Evolutionary conservation across 2,329 filamentous ascomycete species (phyloP).

Genomic region (Exutisphaerella laricina): DNA sequence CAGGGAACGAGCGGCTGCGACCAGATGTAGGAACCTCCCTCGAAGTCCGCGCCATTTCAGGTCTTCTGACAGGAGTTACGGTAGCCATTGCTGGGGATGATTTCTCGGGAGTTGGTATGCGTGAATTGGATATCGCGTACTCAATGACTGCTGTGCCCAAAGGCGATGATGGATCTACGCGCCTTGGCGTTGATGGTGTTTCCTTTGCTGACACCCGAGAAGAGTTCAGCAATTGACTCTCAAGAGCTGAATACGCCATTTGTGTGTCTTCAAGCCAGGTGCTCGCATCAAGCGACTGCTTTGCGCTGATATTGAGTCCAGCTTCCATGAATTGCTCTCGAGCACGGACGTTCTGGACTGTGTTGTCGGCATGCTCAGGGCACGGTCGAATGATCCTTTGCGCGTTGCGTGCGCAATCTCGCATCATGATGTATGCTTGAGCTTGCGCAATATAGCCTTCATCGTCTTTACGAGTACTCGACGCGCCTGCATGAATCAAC

Average conservation of each 20-base stretch:
- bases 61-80: background rate
- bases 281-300: background rate
- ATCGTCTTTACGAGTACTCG: conserved; percentile 39
- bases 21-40: background rate
- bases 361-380: no score
- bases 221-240: conserved; percentile 36
- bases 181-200: conserved; percentile 4
- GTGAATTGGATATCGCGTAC: background rate
- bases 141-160: background rate
- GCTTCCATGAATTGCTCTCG: background rate
- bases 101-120: background rate
- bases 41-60: background rate
- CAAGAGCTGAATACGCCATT: conserved; percentile 35
- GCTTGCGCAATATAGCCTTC: conserved; percentile 38
- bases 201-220: background rate
- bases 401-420: conserved; percentile 12
- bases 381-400: background rate
- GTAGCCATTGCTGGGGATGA: background rate
- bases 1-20: background rate
- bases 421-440: conserved; percentile 36
- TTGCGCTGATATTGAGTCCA: background rate
- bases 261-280: conserved; percentile 41
- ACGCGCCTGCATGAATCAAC: conserved; percentile 43
- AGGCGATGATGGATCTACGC: background rate
- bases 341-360: background rate